phyloP scores from a whole-genome alignment of 1,139 yeast species.

The Diutina ranongensis region DNA sequence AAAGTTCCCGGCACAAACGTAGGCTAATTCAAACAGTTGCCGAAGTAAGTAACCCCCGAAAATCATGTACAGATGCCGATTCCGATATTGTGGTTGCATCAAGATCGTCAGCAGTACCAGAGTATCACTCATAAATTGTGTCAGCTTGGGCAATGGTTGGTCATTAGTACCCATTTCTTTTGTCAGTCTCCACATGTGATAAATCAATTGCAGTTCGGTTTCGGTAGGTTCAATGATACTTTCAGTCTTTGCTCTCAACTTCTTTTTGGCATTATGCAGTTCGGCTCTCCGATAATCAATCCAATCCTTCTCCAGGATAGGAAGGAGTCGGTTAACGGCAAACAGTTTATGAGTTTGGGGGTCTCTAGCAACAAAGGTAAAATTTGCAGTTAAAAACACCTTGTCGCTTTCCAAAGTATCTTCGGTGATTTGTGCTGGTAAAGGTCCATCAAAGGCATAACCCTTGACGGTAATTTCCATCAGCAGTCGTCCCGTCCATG shows the following conservation, averaged over 20 bases:
- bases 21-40: constrained; percentile 87
- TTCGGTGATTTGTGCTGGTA: constrained; percentile 33
- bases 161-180: constrained; percentile 19
- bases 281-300: constrained; percentile 80
- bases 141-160: constrained; percentile 24
- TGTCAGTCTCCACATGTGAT: constrained; percentile 63
- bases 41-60: constrained; percentile 89
- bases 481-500: constrained; percentile 90
- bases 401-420: constrained; percentile 36
- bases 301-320: constrained; percentile 66
- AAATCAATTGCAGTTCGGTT: constrained; percentile 62
- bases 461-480: constrained; percentile 94
- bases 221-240: constrained; percentile 61
- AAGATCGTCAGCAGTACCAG: constrained; percentile 61
- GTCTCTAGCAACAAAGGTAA: constrained; percentile 91
- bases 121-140: constrained; percentile 56
- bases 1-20: constrained; percentile 84
- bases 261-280: constrained; percentile 77
- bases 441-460: constrained; percentile 49
- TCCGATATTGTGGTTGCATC: constrained; percentile 95
- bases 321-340: constrained; percentile 71
- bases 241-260: constrained; percentile 57
- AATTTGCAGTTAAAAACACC: constrained; percentile 70
- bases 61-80: constrained; percentile 87
- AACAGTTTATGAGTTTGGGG: constrained; percentile 82